phyloP scores from a whole-genome alignment of 1,139 yeast species.

The Zygoascus hellenicus region DNA sequence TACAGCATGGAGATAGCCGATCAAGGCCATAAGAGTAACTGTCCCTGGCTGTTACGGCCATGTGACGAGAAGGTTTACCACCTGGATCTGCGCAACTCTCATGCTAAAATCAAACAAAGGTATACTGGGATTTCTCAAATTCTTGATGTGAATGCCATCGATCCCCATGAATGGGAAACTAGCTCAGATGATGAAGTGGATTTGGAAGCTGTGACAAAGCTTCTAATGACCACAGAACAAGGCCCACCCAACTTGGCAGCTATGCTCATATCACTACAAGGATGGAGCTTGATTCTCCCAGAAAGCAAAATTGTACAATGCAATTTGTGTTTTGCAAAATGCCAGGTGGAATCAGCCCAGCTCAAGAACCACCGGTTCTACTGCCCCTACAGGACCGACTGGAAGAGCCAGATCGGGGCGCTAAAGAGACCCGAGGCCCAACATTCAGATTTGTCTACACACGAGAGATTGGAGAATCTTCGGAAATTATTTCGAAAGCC shows the following conservation, averaged over 20 bases:
- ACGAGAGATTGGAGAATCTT: not conserved
- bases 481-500: not conserved
- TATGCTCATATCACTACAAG: too few relatives aligned
- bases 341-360: not conserved
- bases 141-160: too few relatives aligned
- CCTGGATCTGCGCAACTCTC: not conserved
- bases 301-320: too few relatives aligned
- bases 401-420: not conserved
- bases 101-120: not conserved
- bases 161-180: too few relatives aligned
- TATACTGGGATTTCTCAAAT: not conserved
- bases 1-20: not conserved
- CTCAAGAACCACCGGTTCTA: not conserved
- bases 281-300: too few relatives aligned
- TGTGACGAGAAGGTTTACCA: conserved; percentile 4
- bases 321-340: too few relatives aligned
- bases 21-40: conserved; percentile 4
- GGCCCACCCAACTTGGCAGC: too few relatives aligned
- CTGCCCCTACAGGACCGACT: not conserved
- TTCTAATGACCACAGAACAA: too few relatives aligned
- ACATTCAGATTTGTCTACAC: not conserved
- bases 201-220: too few relatives aligned
- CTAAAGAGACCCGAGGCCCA: not conserved
- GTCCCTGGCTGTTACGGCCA: conserved; percentile 9
- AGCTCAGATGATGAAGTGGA: too few relatives aligned